phyloP scores from a whole-genome alignment of 371 early-diverging fungal genomes.

The Sporodiniella umbellata region DNA sequence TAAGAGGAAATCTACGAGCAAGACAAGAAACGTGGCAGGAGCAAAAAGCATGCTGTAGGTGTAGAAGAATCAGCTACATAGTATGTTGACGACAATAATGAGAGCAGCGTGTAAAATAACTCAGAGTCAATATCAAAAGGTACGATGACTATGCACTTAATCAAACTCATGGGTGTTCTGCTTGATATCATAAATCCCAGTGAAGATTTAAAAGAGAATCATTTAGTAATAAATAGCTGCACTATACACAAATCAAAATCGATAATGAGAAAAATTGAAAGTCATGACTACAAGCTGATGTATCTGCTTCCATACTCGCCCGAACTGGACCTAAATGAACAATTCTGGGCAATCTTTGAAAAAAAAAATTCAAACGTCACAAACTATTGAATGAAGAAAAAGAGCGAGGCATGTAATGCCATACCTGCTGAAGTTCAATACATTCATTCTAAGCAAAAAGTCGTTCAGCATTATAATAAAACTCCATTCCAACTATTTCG shows the following conservation, averaged over 20 bases:
- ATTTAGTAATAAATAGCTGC: constrained; percentile 11
- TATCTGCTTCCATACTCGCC: constrained; percentile 13
- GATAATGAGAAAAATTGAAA: constrained; percentile 14
- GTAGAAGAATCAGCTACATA: constrained; percentile 12
- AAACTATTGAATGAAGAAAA: too few species aligned
- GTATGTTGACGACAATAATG: constrained; percentile 18
- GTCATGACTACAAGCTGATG: constrained; percentile 7
- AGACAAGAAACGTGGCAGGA: background rate
- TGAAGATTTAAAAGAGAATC: constrained; percentile 8
- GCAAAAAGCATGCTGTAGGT: constrained; percentile 11
- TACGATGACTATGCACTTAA: constrained; percentile 10
- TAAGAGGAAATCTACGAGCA: constrained; percentile 4
- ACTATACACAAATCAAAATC: constrained; percentile 14
- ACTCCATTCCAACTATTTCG: background rate
- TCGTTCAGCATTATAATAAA: constrained; percentile 6
- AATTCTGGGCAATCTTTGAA: too few species aligned
- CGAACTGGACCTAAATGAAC: constrained; percentile 6
- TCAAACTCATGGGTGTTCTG: constrained; percentile 14
- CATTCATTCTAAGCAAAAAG: constrained; percentile 8
- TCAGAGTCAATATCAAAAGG: constrained; percentile 14
- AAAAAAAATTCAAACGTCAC: too few species aligned
- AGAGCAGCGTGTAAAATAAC: constrained; percentile 8
- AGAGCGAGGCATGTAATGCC: constrained; percentile 11
- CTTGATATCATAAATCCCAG: constrained; percentile 15
- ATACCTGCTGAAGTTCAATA: constrained; percentile 5